These are phyloP conservation scores for Ustulina deusta DNA, from an alignment of 2,329 filamentous ascomycete genomes.

Conservation along the genomic window DNA sequence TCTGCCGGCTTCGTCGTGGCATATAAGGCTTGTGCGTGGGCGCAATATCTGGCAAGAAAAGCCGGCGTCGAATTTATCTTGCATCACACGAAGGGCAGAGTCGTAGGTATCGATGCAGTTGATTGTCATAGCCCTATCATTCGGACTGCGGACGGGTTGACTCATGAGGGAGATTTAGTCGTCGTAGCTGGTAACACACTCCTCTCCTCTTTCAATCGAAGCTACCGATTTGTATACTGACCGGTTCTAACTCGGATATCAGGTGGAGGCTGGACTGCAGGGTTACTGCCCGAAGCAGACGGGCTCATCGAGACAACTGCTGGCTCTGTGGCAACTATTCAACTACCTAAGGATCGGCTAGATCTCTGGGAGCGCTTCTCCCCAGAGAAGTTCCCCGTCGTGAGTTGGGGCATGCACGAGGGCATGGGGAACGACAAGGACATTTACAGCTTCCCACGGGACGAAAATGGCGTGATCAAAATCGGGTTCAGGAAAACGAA, in stretches of 20 bases:
- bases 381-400: slow-evolving; percentile 60
- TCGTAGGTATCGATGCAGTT: slow-evolving; percentile 37
- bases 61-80: slow-evolving; percentile 59
- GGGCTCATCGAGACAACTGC: slow-evolving; percentile 44
- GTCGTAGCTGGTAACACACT: slow-evolving; percentile 51
- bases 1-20: slow-evolving; percentile 59
- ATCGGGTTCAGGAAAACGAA: slow-evolving; percentile 65
- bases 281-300: slow-evolving; percentile 39
- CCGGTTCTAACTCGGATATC: slow-evolving; percentile 30
- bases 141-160: slow-evolving; percentile 40
- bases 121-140: slow-evolving; percentile 31
- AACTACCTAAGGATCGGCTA: slow-evolving; percentile 53
- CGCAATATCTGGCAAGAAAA: slow-evolving; percentile 53
- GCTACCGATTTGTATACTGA: slow-evolving; percentile 40
- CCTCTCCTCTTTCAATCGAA: neutral
- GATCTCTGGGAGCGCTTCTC: slow-evolving; percentile 56
- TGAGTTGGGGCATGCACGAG: slow-evolving; percentile 54
- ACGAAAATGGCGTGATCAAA: slow-evolving; percentile 59
- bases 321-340: slow-evolving; percentile 49
- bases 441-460: slow-evolving; percentile 62
- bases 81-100: slow-evolving; percentile 44
- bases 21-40: slow-evolving; percentile 46
- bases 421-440: slow-evolving; percentile 56
- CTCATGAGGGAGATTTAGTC: slow-evolving; percentile 43
- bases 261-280: slow-evolving; percentile 45